phyloP scores from a whole-genome alignment of 2,329 filamentous ascomycete species.

The Curvularia spicifera region DNA sequence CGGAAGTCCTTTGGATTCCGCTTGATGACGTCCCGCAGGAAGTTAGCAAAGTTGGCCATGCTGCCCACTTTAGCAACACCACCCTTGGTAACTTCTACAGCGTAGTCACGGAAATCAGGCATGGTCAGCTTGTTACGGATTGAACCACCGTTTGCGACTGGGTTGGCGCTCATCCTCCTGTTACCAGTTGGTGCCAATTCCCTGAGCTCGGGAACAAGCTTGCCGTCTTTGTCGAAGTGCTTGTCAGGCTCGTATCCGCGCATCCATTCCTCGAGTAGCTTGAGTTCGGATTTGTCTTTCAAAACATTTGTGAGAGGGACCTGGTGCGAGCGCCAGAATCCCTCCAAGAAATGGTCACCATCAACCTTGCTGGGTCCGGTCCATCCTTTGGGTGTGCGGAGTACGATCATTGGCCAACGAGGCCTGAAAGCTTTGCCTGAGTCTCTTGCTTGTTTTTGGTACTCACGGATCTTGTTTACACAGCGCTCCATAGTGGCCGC shows the following conservation, averaged over 20 bases:
- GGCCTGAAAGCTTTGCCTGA: constrained; percentile 73
- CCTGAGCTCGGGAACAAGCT: constrained; percentile 66
- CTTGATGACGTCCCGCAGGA: constrained; percentile 71
- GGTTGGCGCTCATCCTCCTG: constrained; percentile 78
- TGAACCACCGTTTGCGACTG: constrained; percentile 73
- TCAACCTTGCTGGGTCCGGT: constrained; percentile 72
- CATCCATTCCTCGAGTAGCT: constrained; percentile 78
- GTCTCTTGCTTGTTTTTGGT: constrained; percentile 74
- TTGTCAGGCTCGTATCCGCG: constrained; percentile 75
- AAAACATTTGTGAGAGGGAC: constrained; percentile 75
- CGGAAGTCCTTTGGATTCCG: constrained; percentile 73
- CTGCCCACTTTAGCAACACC: constrained; percentile 65
- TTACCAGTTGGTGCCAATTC: constrained; percentile 69
- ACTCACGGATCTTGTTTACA: constrained; percentile 70
- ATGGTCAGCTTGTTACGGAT: constrained; percentile 71
- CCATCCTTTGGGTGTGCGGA: constrained; percentile 81
- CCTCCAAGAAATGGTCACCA: constrained; percentile 72
- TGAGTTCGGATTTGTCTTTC: constrained; percentile 69
- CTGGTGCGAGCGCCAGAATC: constrained; percentile 82
- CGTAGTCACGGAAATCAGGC: constrained; percentile 73
- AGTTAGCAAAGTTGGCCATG: constrained; percentile 73
- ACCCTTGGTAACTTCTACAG: constrained; percentile 65
- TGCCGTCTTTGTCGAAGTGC: constrained; percentile 70
- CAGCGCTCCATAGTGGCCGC: constrained; percentile 76
- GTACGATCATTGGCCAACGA: constrained; percentile 79